Evolutionary conservation across 441 rosid species (phyloP).

Genomic region (Erysimum pusillum): DNA sequence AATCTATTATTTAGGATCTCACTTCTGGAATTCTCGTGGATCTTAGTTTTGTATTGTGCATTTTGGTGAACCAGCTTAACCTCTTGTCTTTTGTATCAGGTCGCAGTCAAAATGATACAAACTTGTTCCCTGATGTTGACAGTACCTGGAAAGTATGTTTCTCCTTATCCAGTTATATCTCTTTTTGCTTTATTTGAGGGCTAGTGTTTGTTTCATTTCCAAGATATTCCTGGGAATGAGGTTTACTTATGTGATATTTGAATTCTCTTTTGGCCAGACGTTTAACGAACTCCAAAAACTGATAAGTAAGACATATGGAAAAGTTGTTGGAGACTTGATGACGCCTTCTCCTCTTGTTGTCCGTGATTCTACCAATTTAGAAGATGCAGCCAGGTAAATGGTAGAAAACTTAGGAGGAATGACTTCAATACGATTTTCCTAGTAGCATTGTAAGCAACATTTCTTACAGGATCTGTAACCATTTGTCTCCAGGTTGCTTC

Average conservation of each 20-base stretch:
- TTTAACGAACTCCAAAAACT: constrained; percentile 84
- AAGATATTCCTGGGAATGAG: constrained; percentile 13
- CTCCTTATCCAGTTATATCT: background rate
- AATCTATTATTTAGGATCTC: background rate
- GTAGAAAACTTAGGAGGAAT: constrained; percentile 5
- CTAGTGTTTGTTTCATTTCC: constrained; percentile 21
- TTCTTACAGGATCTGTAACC: constrained; percentile 4
- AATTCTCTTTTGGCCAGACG: constrained; percentile 53
- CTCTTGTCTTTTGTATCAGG: constrained; percentile 56
- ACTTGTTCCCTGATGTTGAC: constrained; percentile 78
- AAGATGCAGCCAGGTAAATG: constrained; percentile 82
- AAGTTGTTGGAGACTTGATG: constrained; percentile 94
- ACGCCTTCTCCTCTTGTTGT: constrained; percentile 84
- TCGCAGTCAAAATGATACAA: constrained; percentile 60
- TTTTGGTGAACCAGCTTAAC: constrained; percentile 31
- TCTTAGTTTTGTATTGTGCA: constrained; percentile 1
- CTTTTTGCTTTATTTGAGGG: background rate
- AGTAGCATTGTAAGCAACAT: background rate
- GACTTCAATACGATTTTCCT: background rate
- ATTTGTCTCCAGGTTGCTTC: constrained; percentile 67
- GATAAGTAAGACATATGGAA: constrained; percentile 77
- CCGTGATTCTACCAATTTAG: constrained; percentile 75
- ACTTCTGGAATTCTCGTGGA: constrained; percentile 4
- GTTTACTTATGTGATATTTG: constrained; percentile 34
- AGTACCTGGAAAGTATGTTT: constrained; percentile 86